Evolutionary conservation across 176 grass and related monocot species (phyloP).

Genomic region (Guadua angustifolia): DNA sequence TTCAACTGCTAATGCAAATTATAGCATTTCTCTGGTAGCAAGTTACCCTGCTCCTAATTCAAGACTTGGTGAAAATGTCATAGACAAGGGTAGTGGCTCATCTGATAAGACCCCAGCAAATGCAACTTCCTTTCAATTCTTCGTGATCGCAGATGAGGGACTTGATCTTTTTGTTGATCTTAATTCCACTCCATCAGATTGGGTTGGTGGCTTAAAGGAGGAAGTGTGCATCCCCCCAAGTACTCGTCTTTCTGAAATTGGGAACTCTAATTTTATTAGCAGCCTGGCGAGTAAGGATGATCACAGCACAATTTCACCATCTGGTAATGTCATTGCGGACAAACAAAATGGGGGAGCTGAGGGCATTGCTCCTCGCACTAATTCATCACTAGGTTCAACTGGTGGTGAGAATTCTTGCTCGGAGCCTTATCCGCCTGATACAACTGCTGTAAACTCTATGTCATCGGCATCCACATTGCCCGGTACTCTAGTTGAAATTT

Average conservation of each 20-base stretch:
- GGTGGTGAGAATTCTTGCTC: conserved; percentile 59
- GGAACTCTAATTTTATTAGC: conserved; percentile 54
- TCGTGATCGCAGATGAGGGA: conserved; percentile 75
- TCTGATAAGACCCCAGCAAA: conserved; percentile 50
- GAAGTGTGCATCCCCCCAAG: conserved; percentile 47
- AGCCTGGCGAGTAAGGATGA: conserved; percentile 56
- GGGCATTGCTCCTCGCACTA: conserved; percentile 46
- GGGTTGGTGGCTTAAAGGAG: conserved; percentile 62
- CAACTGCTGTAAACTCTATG: conserved; percentile 50
- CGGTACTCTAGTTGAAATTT: conserved; percentile 48
- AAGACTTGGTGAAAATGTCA: conserved; percentile 41
- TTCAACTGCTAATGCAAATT: conserved; percentile 31
- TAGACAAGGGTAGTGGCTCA: conserved; percentile 30
- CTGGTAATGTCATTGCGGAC: conserved; percentile 43
- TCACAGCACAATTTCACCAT: conserved; percentile 43
- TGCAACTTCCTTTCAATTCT: conserved; percentile 62
- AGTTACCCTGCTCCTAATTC: conserved; percentile 30
- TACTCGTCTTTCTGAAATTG: conserved; percentile 35
- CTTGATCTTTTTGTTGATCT: conserved; percentile 85
- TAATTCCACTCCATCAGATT: conserved; percentile 60
- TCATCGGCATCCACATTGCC: conserved; percentile 57
- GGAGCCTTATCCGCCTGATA: conserved; percentile 48
- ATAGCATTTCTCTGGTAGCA: conserved; percentile 35
- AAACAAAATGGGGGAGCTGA: conserved; percentile 52
- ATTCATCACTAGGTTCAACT: conserved; percentile 78